Evolutionary conservation across 2,329 filamentous ascomycete genomes (phyloP).

Genomic region (Botrytis sinoallii): DNA sequence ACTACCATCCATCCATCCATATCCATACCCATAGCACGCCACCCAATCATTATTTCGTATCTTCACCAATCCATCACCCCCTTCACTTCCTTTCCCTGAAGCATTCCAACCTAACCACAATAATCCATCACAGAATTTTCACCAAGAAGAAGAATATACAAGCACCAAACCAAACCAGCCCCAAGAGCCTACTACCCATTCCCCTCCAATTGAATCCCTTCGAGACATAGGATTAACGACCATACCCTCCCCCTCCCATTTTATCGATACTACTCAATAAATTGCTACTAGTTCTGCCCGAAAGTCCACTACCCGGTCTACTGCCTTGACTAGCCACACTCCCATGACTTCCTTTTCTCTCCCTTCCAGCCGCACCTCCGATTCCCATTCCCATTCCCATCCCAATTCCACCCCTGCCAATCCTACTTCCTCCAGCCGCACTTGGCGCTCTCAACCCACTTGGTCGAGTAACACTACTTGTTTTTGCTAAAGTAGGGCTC

Average conservation of each 20-base stretch:
- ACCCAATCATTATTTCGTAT: constrained; percentile 16
- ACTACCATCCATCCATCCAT: constrained; percentile 9
- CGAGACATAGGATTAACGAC: not conserved
- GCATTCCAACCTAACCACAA: constrained; percentile 1
- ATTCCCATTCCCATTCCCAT: constrained; percentile 12
- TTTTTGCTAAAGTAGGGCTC: constrained; percentile 37
- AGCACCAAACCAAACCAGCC: constrained; percentile 8
- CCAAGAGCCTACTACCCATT: not conserved
- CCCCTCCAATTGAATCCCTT: not conserved
- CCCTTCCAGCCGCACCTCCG: not conserved
- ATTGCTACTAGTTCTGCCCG: constrained; percentile 54
- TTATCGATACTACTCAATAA: constrained; percentile 85
- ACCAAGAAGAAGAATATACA: constrained; percentile 20
- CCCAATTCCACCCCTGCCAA: constrained; percentile 38
- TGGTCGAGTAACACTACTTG: constrained; percentile 54
- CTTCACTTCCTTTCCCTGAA: not conserved
- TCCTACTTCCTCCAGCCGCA: constrained; percentile 45
- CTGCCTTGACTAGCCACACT: constrained; percentile 40
- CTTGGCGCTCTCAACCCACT: constrained; percentile 62
- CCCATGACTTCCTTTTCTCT: constrained; percentile 33
- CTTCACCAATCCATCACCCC: not conserved
- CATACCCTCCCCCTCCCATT: constrained; percentile 60
- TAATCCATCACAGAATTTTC: not conserved
- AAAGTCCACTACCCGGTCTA: constrained; percentile 35
- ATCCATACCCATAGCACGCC: constrained; percentile 9